Evolutionary conservation across 169 alveolate genomes (phyloP), one percentile per base, ranked within the genome.

Genomic region (Cystoisospora suis): DNA sequence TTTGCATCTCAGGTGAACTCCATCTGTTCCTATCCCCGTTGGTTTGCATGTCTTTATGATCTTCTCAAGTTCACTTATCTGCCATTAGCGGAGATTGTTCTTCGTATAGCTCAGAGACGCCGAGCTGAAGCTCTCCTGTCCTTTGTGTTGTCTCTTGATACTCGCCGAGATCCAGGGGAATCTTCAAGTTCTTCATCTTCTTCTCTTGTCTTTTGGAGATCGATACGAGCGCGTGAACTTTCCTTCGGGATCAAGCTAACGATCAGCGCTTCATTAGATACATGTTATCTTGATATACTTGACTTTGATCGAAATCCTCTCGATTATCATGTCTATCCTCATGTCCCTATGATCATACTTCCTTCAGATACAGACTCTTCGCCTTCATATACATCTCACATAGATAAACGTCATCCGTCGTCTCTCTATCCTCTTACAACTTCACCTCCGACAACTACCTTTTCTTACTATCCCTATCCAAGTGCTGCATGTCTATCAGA

Each of bases 191-290:
- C 49, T 72, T 46, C 83, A 38, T 2, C 27, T 34, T 72, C 83
- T 72, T 3, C 32, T 1, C 38, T 36, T 4, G 53, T 75, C 12
- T 91, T 91, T 87, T 91, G 92, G 94, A 46, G 88, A 29, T 59
- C 86, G 49, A 91, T 91, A 20, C 89, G 94, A 29, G 94, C 94
- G 17, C 83, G 94, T n/a, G 91, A 91, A 87, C 90, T 91, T n/a
- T 87, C 94, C 40, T 88, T 88, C 75, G 92, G 90, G 36, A 83
- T 91, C 61, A 91, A 91, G 87, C 40, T 91, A n/a, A 81, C 92
- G 56, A 40, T 77, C 69, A 86, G 80, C 70, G 81, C 92, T 32
- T 61, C 69, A 45, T 40, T 83, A 47, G 79, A 77, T 7, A 45
- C 77, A 59, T 91, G 94, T 20, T 87, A 42, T 81, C 44, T 91